phyloP scores from a whole-genome alignment of 164 flowering plant species.

The Stephania japonica region DNA sequence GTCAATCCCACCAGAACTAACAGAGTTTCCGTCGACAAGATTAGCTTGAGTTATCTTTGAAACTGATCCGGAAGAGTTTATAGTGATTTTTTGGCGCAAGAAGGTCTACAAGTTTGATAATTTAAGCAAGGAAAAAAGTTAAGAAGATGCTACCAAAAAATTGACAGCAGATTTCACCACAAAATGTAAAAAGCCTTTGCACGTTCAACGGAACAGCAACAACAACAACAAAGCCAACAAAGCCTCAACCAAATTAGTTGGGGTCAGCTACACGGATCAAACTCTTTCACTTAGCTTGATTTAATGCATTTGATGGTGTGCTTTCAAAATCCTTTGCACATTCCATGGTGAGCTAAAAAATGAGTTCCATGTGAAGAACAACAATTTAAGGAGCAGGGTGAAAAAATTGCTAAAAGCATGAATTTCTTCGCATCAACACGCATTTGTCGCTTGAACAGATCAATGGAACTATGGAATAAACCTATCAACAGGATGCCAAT shows the following conservation, averaged over 20 bases:
- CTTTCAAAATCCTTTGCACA: too few species aligned
- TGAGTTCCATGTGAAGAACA: neutral
- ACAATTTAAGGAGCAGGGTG: neutral
- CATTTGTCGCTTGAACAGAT: too few species aligned
- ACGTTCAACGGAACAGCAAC: too few species aligned
- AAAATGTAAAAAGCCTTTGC: too few species aligned
- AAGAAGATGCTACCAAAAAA: constrained; percentile 3
- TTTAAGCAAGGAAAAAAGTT: neutral
- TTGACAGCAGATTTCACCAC: neutral
- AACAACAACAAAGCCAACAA: too few species aligned
- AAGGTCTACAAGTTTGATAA: constrained; percentile 46
- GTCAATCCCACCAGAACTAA: constrained; percentile 10
- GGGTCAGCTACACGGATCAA: too few species aligned
- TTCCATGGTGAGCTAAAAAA: neutral
- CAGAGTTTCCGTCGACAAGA: constrained; percentile 10
- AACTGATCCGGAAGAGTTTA: constrained; percentile 34
- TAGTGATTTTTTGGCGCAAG: constrained; percentile 75
- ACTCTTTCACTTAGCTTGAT: too few species aligned
- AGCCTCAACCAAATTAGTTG: too few species aligned
- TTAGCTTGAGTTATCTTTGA: constrained; percentile 12
- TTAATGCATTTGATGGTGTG: too few species aligned
- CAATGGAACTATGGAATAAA: too few species aligned
- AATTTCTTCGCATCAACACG: too few species aligned
- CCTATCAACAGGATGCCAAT: neutral
- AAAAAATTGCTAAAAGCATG: too few species aligned